Evolutionary conservation across 495 filamentous ascomycete genomes (phyloP), one percentile per base, ranked within the genome.

Genomic region (Xylaria telfairii): DNA sequence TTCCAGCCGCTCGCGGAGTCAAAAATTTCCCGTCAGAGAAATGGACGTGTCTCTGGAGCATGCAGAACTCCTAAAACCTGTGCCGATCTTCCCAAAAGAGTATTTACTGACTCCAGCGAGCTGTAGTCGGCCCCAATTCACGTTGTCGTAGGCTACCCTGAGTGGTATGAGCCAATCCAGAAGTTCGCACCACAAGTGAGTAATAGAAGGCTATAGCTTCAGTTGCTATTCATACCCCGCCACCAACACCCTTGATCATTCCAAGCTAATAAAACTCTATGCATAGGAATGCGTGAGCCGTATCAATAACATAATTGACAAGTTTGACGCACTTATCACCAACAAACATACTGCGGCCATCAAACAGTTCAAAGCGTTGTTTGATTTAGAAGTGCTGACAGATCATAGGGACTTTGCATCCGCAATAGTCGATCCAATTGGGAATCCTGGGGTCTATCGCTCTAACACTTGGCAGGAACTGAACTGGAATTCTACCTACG

Each of bases 401-500:
- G 81, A 84, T 65, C 70, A 79, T 56, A 72, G 81, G 67, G 83
- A 85, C 70, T 85, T 85, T 73, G 83, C 83, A 21, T 73, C 78
- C 30, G 81, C 82, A 7, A 85, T 85, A 68, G 83, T 81, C 9
- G 75, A 77, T 59, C 82, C 83, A 51, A 77, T 83, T n/a, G 82
- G 83, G 46, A 83, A 84, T 4, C 84, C 84, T 9, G 80, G 85
- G 65, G 78, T 76, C 67, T 87, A 87, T 69, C 79, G 82, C 9
- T 83, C 81, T 0, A 79, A 75, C 39, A 86, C 85, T 8, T 87
- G 83, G 83, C 84, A 86, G 66, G 85, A 86, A 66, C 69, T 87
- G 21, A 84, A 81, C 62, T 86, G 83, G 83, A 75, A 77, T 54
- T 70, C 69, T 4, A 77, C 64, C 19, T 75, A 80, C 56, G 78